Base-by-base conservation (phyloP, 2,329 filamentous ascomycete genomes). In the Aureobasidium sp. region DNA sequence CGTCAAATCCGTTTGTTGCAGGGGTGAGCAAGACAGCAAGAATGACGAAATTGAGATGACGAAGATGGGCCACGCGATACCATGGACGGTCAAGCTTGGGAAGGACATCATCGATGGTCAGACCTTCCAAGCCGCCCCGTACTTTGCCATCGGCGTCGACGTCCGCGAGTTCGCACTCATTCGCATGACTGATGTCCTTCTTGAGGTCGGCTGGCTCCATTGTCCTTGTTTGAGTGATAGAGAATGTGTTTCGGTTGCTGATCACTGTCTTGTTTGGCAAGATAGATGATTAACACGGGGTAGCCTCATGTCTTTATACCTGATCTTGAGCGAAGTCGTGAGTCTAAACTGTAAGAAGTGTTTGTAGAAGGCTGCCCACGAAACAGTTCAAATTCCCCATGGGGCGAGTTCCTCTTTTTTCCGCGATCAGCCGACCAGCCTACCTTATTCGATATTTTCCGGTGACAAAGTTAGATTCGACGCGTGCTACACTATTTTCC, bases 1-100 rank as follows among this genome's bases (percentile, higher is more conserved):
- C 82, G 69, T 85, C 82, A 56, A 84, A 85, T 1, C 83, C 82
- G 20, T 33, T 33, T 3, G 50, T 33, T 2, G 50, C 13, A 4
- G 27, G 50, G 2, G 50, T 53, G 6, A 53, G 50, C 10, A 53
- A 11, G 15, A 33, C 50, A 3, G 50, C 50, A 27, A 53, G 50
- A 15, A 56, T 42, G n/a, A 56, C 18, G 36, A 42, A 10, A 15
- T 56, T 56, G 18, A 56, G 33, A 3, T 56, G 20, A 18, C 13
- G 54, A 8, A 56, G 36, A 56, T 42, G 33, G 25, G 33, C 9
- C 2, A 42, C 54, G 33, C 54, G 33, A 43, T 56, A 56, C 54
- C 54, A 56, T 15, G 54, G 54, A 18, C 16, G 6, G 36, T 42
- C 23, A 36, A 15, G 33, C 23, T 56, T 56, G 15, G 54, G 54